phyloP scores from a whole-genome alignment of 2,329 filamentous ascomycete species.

The Thielaviopsis euricoi region DNA sequence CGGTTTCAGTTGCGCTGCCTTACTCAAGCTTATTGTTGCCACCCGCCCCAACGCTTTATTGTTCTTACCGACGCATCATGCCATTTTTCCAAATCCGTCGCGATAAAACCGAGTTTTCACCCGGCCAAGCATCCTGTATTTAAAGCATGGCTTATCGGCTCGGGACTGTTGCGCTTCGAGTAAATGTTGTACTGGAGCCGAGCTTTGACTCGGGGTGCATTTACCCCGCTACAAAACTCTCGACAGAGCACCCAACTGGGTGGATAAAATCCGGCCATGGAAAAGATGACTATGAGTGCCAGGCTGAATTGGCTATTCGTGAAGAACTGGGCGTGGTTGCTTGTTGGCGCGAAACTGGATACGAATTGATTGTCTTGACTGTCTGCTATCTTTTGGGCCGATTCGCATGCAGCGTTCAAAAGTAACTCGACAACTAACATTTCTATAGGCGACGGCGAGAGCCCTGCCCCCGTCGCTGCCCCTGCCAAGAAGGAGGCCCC shows the following conservation, averaged over 20 bases:
- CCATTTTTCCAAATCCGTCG: neutral
- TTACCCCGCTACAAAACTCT: neutral
- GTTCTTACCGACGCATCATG: neutral
- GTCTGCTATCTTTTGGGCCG: conserved; percentile 9
- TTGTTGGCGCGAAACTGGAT: neutral
- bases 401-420: conserved; percentile 14
- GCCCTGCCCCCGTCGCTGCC: conserved; percentile 40
- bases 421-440: conserved; percentile 8
- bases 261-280: neutral
- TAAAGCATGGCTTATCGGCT: neutral
- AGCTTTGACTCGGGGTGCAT: neutral
- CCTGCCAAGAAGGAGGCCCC: conserved; percentile 80
- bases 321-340: neutral
- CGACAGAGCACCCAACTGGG: neutral
- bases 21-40: neutral
- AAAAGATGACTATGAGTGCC: neutral
- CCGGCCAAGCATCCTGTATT: neutral
- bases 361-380: neutral
- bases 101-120: neutral
- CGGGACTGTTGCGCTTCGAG: neutral
- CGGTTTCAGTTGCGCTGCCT: neutral
- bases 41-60: neutral
- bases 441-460: conserved; percentile 8
- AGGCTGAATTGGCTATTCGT: neutral
- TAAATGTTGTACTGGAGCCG: neutral